Percentiles rank a stretch among this genome's conserved stretches.
These are phyloP conservation scores for Martensiomyces pterosporus DNA, from an alignment of 192 early-diverging fungal species.

Conservation along the genomic window DNA sequence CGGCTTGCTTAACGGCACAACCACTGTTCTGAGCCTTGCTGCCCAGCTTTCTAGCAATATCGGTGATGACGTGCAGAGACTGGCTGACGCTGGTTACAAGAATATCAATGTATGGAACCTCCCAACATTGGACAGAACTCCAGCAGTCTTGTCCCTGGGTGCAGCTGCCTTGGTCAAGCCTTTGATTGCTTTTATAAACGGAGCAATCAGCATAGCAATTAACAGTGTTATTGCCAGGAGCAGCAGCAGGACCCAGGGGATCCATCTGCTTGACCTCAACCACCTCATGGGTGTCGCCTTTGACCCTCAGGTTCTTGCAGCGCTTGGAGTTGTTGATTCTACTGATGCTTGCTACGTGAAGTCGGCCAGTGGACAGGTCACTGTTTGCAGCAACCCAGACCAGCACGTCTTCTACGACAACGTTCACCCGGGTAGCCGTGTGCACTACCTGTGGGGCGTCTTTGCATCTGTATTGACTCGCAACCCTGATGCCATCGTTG, in stretches of 20 bases:
- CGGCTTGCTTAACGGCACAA: slow-evolving; percentile 6
- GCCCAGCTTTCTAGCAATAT: slow-evolving; percentile 1
- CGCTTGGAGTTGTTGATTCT: slow-evolving; percentile 5
- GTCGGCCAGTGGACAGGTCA: background rate
- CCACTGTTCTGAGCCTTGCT: slow-evolving; percentile 1
- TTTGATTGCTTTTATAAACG: slow-evolving; percentile 2
- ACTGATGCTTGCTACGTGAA: too few relatives aligned
- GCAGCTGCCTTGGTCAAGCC: slow-evolving; percentile 5
- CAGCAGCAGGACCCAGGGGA: background rate
- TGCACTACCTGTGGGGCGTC: slow-evolving; percentile 9
- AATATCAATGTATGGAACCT: slow-evolving; percentile 8
- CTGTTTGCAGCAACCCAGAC: slow-evolving; percentile 10
- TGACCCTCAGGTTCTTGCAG: slow-evolving; percentile 1
- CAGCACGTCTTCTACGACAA: slow-evolving; percentile 10
- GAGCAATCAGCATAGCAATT: slow-evolving; percentile 2
- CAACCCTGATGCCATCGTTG: background rate
- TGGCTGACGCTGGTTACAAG: slow-evolving; percentile 7
- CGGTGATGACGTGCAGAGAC: slow-evolving; percentile 1
- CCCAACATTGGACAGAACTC: slow-evolving; percentile 1
- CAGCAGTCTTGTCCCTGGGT: slow-evolving; percentile 4
- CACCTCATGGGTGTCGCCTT: slow-evolving; percentile 3
- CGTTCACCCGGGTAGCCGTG: slow-evolving; percentile 3
- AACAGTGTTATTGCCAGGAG: too few relatives aligned
- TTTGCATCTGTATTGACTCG: slow-evolving; percentile 1
- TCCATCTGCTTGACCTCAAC: slow-evolving; percentile 6